Evolutionary conservation across 2,329 filamentous ascomycete species (phyloP), one percentile per base, ranked within the genome.

Genomic region (Cryphonectria japonica): DNA sequence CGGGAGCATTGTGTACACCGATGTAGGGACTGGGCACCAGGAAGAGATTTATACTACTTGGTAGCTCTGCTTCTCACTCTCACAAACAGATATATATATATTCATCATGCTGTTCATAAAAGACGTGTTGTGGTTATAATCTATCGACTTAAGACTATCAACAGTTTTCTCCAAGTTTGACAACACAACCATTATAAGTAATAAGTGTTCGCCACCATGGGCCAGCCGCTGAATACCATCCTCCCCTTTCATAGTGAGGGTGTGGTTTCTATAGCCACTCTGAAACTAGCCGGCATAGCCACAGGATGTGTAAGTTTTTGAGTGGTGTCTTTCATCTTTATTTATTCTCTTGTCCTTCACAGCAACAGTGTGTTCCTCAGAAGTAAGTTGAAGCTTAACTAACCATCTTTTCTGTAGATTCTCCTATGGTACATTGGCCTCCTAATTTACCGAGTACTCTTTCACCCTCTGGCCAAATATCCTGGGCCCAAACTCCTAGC

Each of bases 391-490:
- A n/a, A 13, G 11, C 34, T 61, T 8, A 61, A 8, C 14, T 32
- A 16, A n/a, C 22, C 5, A 2, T 11, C 14, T 57, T 29, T 16
- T 6, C 5, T 29, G 7, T 43, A 65, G 14, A 26, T 41, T 32
- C 37, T 69, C 60, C 16, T 71, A 13, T 69, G 52, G 41, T 60
- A 60, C 32, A 1, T 71, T 4, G 54, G 54, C 4, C 29, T 70
- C 37, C 1, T 72, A 3, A 29, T 70, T 64, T 70, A 72, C 64
- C 68, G 70, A 2, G 6, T 70, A 14, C 43, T 22, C 14, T 39
- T 72, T 32, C 63, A 70, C 22, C 67, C 70, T 14, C 68, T 72
- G 29, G 32, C 70, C 19, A 72, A 67, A 41, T 70, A 34, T 46
- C 70, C 70, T 1, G 70, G 70, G 32, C 70, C 70, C 5, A 70